Conservation (phyloP, 192 early-diverging fungal genomes). For the Funneliformis geosporum region DNA sequence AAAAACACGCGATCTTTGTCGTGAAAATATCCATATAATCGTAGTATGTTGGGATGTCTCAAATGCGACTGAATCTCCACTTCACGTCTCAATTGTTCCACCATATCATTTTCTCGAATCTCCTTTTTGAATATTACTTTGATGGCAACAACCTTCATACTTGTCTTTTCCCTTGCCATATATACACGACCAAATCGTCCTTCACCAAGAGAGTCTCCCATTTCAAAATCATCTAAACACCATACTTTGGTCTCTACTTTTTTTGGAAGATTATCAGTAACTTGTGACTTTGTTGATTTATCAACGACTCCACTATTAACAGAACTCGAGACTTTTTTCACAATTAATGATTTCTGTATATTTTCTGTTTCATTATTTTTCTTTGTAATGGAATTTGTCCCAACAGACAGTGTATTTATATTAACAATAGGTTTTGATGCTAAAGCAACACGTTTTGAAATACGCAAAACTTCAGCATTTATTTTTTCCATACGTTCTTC, state of each 20-base stretch:
- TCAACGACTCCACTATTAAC: too few relatives aligned
- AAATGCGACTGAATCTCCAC: constrained; percentile 90
- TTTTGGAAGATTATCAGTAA: constrained; percentile 37
- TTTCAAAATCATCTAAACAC: constrained; percentile 79
- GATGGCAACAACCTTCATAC: constrained; percentile 86
- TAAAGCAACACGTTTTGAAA: too few relatives aligned
- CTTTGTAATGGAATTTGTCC: too few relatives aligned
- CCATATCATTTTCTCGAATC: constrained; percentile 69
- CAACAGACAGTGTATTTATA: too few relatives aligned
- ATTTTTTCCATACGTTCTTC: too few relatives aligned
- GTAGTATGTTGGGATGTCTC: constrained; percentile 88
- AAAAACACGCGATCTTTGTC: constrained; percentile 90
- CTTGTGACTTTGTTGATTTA: too few relatives aligned
- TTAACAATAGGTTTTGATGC: too few relatives aligned
- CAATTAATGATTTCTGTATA: too few relatives aligned
- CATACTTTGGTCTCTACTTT: constrained; percentile 34
- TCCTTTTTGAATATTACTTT: constrained; percentile 91
- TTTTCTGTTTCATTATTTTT: too few relatives aligned
- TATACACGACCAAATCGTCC: constrained; percentile 97
- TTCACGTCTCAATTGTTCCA: constrained; percentile 87
- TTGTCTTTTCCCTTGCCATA: constrained; percentile 83
- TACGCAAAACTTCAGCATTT: too few relatives aligned
- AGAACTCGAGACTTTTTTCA: too few relatives aligned
- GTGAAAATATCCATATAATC: constrained; percentile 95
- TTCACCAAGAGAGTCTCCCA: constrained; percentile 86